A percentile compares a stretch with the other conserved stretches of the same genome.
phyloP scores from a whole-genome alignment of 768 basidiomycete genomes.

The Hysterangium stoloniferum region DNA sequence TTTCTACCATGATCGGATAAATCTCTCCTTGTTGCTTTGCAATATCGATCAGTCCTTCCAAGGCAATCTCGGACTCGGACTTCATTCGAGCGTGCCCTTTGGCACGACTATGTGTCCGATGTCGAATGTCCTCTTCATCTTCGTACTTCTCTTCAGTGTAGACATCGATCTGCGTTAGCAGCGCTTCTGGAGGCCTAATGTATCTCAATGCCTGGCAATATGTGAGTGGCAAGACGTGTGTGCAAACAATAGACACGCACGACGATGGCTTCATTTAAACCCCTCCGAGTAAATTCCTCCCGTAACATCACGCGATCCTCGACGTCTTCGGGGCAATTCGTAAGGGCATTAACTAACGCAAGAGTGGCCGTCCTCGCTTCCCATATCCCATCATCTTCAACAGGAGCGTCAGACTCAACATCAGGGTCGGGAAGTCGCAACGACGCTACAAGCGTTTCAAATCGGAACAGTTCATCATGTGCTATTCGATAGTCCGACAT shows the following conservation, averaged over 20 bases:
- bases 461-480: conserved; percentile 69
- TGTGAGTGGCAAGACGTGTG: conserved; percentile 1
- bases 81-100: conserved; percentile 18
- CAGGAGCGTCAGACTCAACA: conserved; percentile 17
- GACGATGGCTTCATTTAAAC: conserved; percentile 75
- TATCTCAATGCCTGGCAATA: conserved; percentile 59
- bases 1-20: conserved; percentile 53
- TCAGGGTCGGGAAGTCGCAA: conserved; percentile 48
- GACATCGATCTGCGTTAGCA: conserved; percentile 74
- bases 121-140: conserved; percentile 78
- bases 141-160: conserved; percentile 88
- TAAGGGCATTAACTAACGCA: conserved; percentile 72
- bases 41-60: conserved; percentile 53
- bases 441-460: conserved; percentile 63
- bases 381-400: conserved; percentile 66
- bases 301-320: conserved; percentile 74
- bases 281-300: conserved; percentile 77
- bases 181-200: conserved; percentile 61
- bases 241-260: conserved; percentile 38
- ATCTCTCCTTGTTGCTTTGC: conserved; percentile 57
- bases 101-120: conserved; percentile 41
- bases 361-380: conserved; percentile 71
- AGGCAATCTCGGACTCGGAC: conserved; percentile 45
- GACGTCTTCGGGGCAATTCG: conserved; percentile 64
- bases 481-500: conserved; percentile 73